These are phyloP conservation scores for Cryptosporidium tyzzeri DNA, from an alignment of 169 alveolate genomes.

Conservation along the genomic window DNA sequence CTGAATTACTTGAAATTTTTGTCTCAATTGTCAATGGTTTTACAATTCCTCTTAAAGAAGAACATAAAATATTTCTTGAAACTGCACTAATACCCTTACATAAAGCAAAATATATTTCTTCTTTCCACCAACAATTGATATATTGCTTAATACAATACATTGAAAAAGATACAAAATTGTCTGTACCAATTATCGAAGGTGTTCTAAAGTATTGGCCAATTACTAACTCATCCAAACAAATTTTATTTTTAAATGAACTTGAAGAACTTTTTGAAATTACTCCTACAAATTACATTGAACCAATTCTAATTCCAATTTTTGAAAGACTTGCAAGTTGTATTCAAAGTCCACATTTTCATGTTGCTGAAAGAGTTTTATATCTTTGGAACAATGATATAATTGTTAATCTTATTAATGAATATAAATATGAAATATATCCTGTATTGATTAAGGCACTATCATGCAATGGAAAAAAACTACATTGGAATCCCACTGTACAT, in stretches of 20 bases:
- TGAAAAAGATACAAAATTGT: constrained; percentile 95
- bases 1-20: constrained; percentile 95
- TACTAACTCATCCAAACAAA: constrained; percentile 94
- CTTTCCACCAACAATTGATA: constrained; percentile 94
- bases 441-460: constrained; percentile 80
- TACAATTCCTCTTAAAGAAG: constrained; percentile 97
- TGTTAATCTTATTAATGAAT: constrained; percentile 84
- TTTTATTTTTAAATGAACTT: constrained; percentile 94
- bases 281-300: constrained; percentile 87
- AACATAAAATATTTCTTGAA: constrained; percentile 95
- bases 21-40: constrained; percentile 96
- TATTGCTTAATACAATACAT: constrained; percentile 95
- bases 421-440: constrained; percentile 84
- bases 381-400: constrained; percentile 91
- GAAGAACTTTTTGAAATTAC: constrained; percentile 92
- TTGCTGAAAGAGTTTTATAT: constrained; percentile 93
- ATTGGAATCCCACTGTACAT: constrained; percentile 84
- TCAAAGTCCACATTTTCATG: constrained; percentile 86
- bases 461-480: constrained; percentile 77
- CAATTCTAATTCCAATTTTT: constrained; percentile 83
- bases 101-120: constrained; percentile 92
- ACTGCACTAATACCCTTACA: constrained; percentile 95
- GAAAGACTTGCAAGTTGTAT: constrained; percentile 82
- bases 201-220: constrained; percentile 97
- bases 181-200: constrained; percentile 92